These are phyloP conservation scores for Sporothrix sp. DNA, from an alignment of 2,329 filamentous ascomycete genomes.

Conservation along the genomic window DNA sequence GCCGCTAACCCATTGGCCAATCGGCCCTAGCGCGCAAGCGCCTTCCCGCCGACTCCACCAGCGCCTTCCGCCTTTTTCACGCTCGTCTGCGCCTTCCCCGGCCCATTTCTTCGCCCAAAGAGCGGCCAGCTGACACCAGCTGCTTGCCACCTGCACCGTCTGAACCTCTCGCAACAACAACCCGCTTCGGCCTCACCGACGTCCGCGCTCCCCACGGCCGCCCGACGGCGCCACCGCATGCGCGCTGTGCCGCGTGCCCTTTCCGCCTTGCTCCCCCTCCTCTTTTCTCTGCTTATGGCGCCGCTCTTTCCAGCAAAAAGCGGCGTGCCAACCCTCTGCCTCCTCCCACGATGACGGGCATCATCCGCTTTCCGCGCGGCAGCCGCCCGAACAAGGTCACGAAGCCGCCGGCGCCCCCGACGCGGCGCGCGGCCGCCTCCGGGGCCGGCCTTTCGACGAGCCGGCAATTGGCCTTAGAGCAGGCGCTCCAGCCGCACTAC, in stretches of 20 bases:
- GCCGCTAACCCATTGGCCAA: slow-evolving; percentile 13
- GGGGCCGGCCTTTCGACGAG: slow-evolving; percentile 6
- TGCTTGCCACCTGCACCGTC: slow-evolving; percentile 11
- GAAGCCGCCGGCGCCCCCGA: slow-evolving; percentile 25
- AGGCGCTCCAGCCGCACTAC: slow-evolving; percentile 15
- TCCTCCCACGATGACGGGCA: slow-evolving; percentile 25
- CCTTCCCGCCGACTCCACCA: neutral
- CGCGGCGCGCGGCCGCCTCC: neutral
- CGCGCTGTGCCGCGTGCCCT: neutral
- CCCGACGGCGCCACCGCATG: neutral
- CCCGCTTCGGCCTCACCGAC: no score
- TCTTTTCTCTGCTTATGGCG: no score
- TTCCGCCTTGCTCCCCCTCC: no score
- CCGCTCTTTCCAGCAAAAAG: neutral
- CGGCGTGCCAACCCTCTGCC: neutral
- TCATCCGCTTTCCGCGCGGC: slow-evolving; percentile 28
- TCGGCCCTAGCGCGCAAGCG: slow-evolving; percentile 5
- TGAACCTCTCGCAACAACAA: no score
- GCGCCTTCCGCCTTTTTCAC: neutral
- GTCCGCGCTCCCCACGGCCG: no score
- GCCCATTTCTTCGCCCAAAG: neutral
- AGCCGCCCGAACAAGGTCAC: slow-evolving; percentile 35
- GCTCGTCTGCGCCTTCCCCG: no score
- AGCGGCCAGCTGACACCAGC: slow-evolving; percentile 18
- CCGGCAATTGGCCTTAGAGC: slow-evolving; percentile 10